Percentiles rank a stretch among this genome's conserved stretches.
Conservation (phyloP, 2,329 filamentous ascomycete species). For the Penicillium fuscoglaucum region DNA sequence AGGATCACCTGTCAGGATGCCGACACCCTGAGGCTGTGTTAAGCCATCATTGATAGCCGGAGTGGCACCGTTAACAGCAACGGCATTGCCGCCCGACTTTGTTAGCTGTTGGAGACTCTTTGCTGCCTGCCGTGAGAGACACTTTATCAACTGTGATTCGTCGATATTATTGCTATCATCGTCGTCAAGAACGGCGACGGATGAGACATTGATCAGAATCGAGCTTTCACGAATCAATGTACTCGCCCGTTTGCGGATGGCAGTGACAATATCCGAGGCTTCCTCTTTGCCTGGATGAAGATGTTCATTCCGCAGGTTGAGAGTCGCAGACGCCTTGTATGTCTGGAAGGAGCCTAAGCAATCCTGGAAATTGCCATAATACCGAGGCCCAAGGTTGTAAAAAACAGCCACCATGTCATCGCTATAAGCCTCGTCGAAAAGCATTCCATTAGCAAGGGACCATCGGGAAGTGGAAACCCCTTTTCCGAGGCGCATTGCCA, state of each 20-base stretch:
- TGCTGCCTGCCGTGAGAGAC: conserved; percentile 70
- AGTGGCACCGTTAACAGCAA: conserved; percentile 85
- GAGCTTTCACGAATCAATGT: conserved; percentile 76
- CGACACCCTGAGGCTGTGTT: conserved; percentile 76
- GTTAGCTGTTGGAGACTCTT: conserved; percentile 68
- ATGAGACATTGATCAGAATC: conserved; percentile 79
- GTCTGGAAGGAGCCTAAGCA: conserved; percentile 95
- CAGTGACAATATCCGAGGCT: conserved; percentile 84
- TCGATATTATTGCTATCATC: conserved; percentile 71
- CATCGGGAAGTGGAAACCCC: conserved; percentile 76
- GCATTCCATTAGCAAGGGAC: conserved; percentile 85
- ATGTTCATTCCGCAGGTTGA: conserved; percentile 89
- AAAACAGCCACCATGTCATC: conserved; percentile 92
- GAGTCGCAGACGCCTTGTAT: conserved; percentile 84
- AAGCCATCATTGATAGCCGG: conserved; percentile 87
- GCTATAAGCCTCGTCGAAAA: conserved; percentile 83
- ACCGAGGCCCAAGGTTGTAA: conserved; percentile 82
- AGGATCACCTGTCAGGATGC: conserved; percentile 78
- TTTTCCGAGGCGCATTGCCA: conserved; percentile 73
- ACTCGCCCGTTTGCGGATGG: conserved; percentile 82
- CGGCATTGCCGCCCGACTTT: conserved; percentile 70
- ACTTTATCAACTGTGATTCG: conserved; percentile 73
- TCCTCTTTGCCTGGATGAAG: conserved; percentile 88
- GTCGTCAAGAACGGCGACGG: conserved; percentile 75
- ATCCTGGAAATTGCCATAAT: conserved; percentile 95